Base-by-base conservation (phyloP, 1,139 yeast species). In the Magnusiomyces magnusii region DNA sequence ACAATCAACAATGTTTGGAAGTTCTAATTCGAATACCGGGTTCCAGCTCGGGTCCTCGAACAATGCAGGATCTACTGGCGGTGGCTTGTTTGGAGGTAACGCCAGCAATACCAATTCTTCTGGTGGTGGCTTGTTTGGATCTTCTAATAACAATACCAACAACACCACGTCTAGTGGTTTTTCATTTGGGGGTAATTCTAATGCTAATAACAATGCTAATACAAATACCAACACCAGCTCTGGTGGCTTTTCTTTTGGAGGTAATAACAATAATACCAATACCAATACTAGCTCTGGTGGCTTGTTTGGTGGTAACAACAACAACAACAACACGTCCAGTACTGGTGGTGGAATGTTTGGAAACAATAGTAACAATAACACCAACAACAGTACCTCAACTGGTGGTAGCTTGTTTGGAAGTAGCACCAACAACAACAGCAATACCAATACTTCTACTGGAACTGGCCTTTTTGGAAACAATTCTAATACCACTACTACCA, bases 291-390 rank as follows among this genome's bases (percentile, higher is more conserved):
- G n/a, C n/a, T n/a, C 63, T 2, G 60, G 63, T 15, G 47, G 56
- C 36, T 53, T 58, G 21, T 60, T 60, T 44, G 64, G 62, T 10
- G 47, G 59, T 31, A 59, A 52, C 57, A 60, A 59, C 44, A 60
- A 66, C 50, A 56, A 64, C 25, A 62, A 69, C 3, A 75, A 23
- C 2, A 47, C 31, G 31, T 21, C 53, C 13, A 27, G 41, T 15
- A 52, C 50, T 23, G 49, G 52, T 24, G 52, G 77, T 9, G 77
- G 79, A 10, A 65, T 74, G 27, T 76, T 76, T 69, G 80, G 79
- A 1, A 67, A 64, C 61, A 64, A 62, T 56, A 36, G 24, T 41
- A 64, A 62, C 57, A 36, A 34, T 41, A 56, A 47, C 23, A 51
- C 34, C 25, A 27, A 24, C 44, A 41, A 25, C 23, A n/a, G n/a